Evolutionary conservation across 192 early-diverging fungal species (phyloP), one percentile per base, ranked within the genome.

Genomic region (Coemansia reversa): DNA sequence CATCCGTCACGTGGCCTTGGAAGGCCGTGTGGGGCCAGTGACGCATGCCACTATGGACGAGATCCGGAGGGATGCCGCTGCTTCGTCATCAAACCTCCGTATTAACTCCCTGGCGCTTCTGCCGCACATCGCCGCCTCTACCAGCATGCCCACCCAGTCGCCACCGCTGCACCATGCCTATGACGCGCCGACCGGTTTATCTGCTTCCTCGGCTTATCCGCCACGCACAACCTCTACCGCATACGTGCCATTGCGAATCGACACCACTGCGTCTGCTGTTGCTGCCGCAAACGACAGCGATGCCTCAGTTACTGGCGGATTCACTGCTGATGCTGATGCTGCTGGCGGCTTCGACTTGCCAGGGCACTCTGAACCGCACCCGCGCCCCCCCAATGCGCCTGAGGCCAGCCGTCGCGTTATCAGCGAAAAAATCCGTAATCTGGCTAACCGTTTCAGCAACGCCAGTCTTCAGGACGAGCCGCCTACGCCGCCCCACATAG

Each of bases 1-100:
- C 58, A 79, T 79, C 58, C 67, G 76, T 7, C 76, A 79, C 58
- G 55, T 79, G 60, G 76, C 76, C n/a, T 70, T 79, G 76, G 76
- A 79, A 58, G 65, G 68, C 72, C 76, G 70, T 65, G 65, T 53
- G 22, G 76, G 76, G 23, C 76, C 76, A 6, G 71, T 79, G 53
- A 74, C 67, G 27, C 73, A 72, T 29, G 76, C 76, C 39, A 79
- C 76, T 30, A 79, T 79, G 76, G 76, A 79, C 19, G 76, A 79
- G 65, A 79, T 79, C 59, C 76, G 76, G 14, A 71, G 76, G 45
- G 76, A 79, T 23, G 70, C 76, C n/a, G 53, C 64, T 18, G 63
- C 67, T 57, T 64, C 67, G 23, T 55, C 59, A n/a, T 74, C 71
- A 11, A 79, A 71, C 58, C 51, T 79, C 24, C 55, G 64, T 48